A percentile compares a stretch with the other conserved stretches of the same genome.
These are phyloP conservation scores for Phytomonas serpens DNA, from an alignment of 208 protist species.

Conservation along the genomic window DNA sequence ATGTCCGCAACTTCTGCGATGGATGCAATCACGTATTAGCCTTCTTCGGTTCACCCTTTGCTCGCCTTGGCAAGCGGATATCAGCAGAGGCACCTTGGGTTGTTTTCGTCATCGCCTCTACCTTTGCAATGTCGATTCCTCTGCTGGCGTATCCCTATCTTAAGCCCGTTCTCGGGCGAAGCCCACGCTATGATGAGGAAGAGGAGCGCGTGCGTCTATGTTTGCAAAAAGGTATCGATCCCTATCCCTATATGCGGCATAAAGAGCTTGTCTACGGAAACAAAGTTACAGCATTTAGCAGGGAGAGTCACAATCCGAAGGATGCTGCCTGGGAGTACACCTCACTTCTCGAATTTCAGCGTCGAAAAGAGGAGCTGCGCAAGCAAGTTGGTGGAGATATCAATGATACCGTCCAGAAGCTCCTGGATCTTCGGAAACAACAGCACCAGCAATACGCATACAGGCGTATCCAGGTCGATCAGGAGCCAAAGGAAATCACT, in stretches of 20 bases:
- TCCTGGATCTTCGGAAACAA: constrained; percentile 42
- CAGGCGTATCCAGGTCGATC: constrained; percentile 14
- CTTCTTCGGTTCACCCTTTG: constrained; percentile 31
- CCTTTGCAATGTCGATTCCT: constrained; percentile 34
- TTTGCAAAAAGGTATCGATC: constrained; percentile 87
- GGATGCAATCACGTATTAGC: constrained; percentile 43
- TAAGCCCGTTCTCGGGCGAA: constrained; percentile 46
- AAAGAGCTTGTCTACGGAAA: constrained; percentile 84
- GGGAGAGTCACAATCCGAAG: constrained; percentile 35
- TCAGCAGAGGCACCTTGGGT: constrained; percentile 74
- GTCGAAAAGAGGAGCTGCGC: constrained; percentile 63
- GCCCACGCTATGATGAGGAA: constrained; percentile 41
- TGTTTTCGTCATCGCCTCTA: constrained; percentile 33
- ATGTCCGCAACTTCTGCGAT: constrained; percentile 59
- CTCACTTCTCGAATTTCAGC: constrained; percentile 43
- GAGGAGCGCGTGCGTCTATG: constrained; percentile 82
- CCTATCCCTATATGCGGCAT: constrained; percentile 80
- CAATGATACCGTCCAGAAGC: constrained; percentile 55
- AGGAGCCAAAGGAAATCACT: constrained; percentile 48
- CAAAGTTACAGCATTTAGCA: constrained; percentile 20
- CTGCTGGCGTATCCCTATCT: constrained; percentile 55
- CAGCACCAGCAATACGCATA: constrained; percentile 26
- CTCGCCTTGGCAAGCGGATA: constrained; percentile 30
- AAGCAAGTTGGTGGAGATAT: constrained; percentile 53
- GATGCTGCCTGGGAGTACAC: constrained; percentile 47